These are phyloP conservation scores for Colletotrichum orbiculare DNA, from an alignment of 2,329 filamentous ascomycete species.

Conservation along the genomic window DNA sequence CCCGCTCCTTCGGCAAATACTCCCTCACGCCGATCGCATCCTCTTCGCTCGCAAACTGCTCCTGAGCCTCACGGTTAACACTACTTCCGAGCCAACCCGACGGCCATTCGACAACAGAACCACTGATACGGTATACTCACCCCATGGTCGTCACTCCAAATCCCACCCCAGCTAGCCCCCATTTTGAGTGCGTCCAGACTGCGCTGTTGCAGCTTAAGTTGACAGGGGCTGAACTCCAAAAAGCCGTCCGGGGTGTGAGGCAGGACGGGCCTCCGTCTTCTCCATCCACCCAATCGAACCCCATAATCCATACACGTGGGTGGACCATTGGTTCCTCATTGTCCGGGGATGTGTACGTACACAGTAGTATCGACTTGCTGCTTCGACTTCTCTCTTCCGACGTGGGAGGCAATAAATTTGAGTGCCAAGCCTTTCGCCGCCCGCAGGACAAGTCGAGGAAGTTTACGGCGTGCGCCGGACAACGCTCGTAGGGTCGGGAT, in stretches of 20 bases:
- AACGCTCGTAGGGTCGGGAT: neutral
- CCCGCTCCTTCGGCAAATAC: no score
- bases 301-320: conserved; percentile 31
- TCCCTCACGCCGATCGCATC: no score
- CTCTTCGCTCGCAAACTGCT: no score
- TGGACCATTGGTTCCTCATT: conserved; percentile 18
- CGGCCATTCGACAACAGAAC: no score
- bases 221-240: conserved; percentile 10
- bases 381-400: neutral
- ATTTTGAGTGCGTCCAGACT: conserved; percentile 1
- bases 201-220: neutral
- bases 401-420: neutral
- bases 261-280: conserved; percentile 4
- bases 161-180: neutral
- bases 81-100: no score
- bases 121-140: no score
- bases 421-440: neutral
- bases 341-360: neutral
- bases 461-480: neutral
- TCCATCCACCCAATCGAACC: conserved; percentile 30
- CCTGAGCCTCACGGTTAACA: no score
- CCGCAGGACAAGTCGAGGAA: neutral
- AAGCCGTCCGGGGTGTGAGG: conserved; percentile 16
- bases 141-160: no score
- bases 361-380: neutral